Evolutionary conservation across 2,329 filamentous ascomycete species (phyloP).

Genomic region (Coniosporium tulheliwenetii): DNA sequence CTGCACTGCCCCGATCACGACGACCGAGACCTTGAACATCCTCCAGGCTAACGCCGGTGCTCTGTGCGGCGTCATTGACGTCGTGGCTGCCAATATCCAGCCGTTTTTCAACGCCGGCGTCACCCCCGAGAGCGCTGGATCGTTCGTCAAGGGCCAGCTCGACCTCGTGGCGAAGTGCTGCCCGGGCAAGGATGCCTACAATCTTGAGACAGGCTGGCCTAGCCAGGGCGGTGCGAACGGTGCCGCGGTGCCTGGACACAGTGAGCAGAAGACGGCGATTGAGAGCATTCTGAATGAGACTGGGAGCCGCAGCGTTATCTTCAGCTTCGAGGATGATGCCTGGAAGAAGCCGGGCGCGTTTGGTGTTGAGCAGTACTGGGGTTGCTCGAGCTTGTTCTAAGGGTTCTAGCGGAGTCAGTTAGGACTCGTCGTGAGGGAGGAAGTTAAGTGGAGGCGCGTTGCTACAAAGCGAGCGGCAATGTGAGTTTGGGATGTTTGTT

Average conservation of each 20-base stretch:
- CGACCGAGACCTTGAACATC: slow-evolving; percentile 69
- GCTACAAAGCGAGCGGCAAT: too few relatives aligned
- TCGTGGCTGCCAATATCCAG: slow-evolving; percentile 78
- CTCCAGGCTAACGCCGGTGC: slow-evolving; percentile 47
- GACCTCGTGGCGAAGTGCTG: slow-evolving; percentile 56
- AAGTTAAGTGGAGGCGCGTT: too few relatives aligned
- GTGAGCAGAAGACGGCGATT: slow-evolving; percentile 59
- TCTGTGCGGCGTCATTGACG: slow-evolving; percentile 61
- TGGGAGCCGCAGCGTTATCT: slow-evolving; percentile 60
- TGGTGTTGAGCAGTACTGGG: slow-evolving; percentile 69
- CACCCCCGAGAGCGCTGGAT: slow-evolving; percentile 49
- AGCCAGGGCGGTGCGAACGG: slow-evolving; percentile 55
- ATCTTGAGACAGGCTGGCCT: slow-evolving; percentile 89
- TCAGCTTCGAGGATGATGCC: slow-evolving; percentile 62
- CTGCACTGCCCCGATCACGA: slow-evolving; percentile 64
- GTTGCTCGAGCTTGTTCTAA: slow-evolving; percentile 41
- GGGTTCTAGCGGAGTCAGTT: not conserved
- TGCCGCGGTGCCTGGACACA: slow-evolving; percentile 47
- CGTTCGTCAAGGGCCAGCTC: slow-evolving; percentile 62
- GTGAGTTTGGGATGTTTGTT: too few relatives aligned
- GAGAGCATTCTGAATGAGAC: slow-evolving; percentile 48
- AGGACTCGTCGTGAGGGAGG: too few relatives aligned
- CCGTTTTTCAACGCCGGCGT: slow-evolving; percentile 77
- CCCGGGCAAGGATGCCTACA: slow-evolving; percentile 55
- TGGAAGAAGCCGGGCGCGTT: slow-evolving; percentile 66